These are phyloP conservation scores for Blepharisma stoltei DNA, from an alignment of 73 alveolate genomes.

Conservation along the genomic window DNA sequence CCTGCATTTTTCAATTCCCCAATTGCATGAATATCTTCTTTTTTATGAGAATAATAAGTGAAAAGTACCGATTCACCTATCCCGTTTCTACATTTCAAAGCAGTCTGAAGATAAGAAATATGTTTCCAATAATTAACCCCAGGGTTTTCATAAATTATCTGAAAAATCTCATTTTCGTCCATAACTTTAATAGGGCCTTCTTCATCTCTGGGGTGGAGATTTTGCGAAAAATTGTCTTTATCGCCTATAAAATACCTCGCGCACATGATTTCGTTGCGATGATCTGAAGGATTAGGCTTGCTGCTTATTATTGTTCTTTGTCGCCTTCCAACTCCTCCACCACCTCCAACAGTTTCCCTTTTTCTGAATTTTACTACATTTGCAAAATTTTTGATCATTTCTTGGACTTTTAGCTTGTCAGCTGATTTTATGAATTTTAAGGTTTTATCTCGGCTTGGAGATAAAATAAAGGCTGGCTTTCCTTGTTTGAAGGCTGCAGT, in stretches of 20 bases:
- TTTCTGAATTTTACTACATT: constrained; percentile 9
- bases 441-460: neutral
- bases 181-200: constrained; percentile 26
- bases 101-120: constrained; percentile 27
- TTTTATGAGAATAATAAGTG: constrained; percentile 27
- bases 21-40: neutral
- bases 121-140: constrained; percentile 22
- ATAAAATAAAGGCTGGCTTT: too few relatives aligned
- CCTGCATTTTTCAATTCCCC: constrained; percentile 22
- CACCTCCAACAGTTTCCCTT: neutral
- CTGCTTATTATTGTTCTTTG: too few relatives aligned
- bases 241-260: neutral
- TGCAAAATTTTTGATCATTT: constrained; percentile 2
- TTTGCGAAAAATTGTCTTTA: neutral
- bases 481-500: too few relatives aligned
- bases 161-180: constrained; percentile 17
- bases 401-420: constrained; percentile 1
- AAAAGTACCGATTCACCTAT: constrained; percentile 18
- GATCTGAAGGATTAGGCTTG: neutral
- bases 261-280: neutral
- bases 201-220: constrained; percentile 7
- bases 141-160: neutral
- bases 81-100: constrained; percentile 22
- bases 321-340: too few relatives aligned
- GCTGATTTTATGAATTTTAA: neutral